phyloP scores from a whole-genome alignment of 2,329 filamentous ascomycete species.

The Cordyceps tenuipes region DNA sequence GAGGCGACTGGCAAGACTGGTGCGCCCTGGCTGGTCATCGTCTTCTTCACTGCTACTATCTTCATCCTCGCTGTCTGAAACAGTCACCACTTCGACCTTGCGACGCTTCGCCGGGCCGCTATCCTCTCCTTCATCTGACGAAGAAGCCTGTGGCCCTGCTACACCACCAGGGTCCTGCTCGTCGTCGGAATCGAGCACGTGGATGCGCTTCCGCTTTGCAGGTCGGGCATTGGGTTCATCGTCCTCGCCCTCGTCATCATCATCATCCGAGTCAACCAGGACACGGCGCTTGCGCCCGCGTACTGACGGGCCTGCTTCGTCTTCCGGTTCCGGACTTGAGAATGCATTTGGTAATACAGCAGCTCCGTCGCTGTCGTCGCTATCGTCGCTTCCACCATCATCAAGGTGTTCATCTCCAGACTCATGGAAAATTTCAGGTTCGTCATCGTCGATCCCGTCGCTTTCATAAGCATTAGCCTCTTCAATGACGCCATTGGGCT shows the following conservation, averaged over 20 bases:
- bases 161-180: slow-evolving; percentile 2
- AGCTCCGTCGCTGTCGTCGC: slow-evolving; percentile 7
- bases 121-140: slow-evolving; percentile 5
- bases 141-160: slow-evolving; percentile 6
- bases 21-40: slow-evolving; percentile 11
- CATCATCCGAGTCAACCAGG: slow-evolving; percentile 25
- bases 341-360: slow-evolving; percentile 17
- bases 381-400: slow-evolving; percentile 14
- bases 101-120: neutral
- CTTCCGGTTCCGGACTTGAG: slow-evolving; percentile 22
- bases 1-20: slow-evolving; percentile 20
- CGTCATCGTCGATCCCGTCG: slow-evolving; percentile 31
- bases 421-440: slow-evolving; percentile 18
- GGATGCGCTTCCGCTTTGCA: slow-evolving; percentile 19
- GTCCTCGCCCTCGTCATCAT: slow-evolving; percentile 18
- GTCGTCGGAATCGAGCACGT: slow-evolving; percentile 17
- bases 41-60: slow-evolving; percentile 14
- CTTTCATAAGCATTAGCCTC: slow-evolving; percentile 28
- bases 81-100: neutral
- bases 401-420: slow-evolving; percentile 21
- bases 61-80: slow-evolving; percentile 9
- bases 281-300: slow-evolving; percentile 22
- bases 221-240: slow-evolving; percentile 5
- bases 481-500: slow-evolving; percentile 8
- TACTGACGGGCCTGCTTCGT: neutral